Percentiles rank a stretch among this genome's conserved stretches.
These are phyloP conservation scores for Lecanicillium sp. DNA, from an alignment of 2,329 filamentous ascomycete species.

Conservation along the genomic window DNA sequence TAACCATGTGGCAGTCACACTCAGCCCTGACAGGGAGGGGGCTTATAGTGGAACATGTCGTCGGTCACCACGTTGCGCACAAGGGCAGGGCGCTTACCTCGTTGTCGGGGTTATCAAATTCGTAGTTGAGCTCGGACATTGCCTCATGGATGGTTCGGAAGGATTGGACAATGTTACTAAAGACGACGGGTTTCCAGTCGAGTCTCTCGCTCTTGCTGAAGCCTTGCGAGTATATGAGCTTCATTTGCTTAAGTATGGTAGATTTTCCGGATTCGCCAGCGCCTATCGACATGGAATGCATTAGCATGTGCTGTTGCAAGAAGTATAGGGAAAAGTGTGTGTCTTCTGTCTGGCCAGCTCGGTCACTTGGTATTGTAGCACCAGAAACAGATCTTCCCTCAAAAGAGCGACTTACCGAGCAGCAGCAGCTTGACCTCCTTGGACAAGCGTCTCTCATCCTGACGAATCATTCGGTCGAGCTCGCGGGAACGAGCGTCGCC, in stretches of 20 bases:
- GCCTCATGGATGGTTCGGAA: conserved; percentile 86
- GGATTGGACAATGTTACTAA: conserved; percentile 87
- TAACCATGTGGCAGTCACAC: background rate
- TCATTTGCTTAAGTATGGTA: conserved; percentile 98
- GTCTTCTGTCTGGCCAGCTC: too few species aligned
- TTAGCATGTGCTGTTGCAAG: too few species aligned
- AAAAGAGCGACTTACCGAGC: conserved; percentile 72
- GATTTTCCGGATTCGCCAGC: conserved; percentile 89
- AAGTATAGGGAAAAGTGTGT: too few species aligned
- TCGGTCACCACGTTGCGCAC: background rate
- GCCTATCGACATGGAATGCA: conserved; percentile 40
- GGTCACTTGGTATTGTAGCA: too few species aligned
- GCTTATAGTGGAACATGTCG: too few species aligned
- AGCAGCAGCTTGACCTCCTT: conserved; percentile 91
- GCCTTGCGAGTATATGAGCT: conserved; percentile 88
- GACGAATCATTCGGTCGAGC: conserved; percentile 77
- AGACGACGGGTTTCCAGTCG: conserved; percentile 92
- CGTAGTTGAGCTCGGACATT: conserved; percentile 76
- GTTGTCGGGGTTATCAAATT: conserved; percentile 71
- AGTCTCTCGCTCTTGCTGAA: conserved; percentile 85
- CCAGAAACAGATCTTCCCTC: too few species aligned
- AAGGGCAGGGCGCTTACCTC: conserved; percentile 49
- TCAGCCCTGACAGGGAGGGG: too few species aligned
- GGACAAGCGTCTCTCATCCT: conserved; percentile 78
- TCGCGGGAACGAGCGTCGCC: conserved; percentile 55